Evolutionary conservation across 2,329 filamentous ascomycete genomes (phyloP).

Genomic region (Alternaria brassicae): DNA sequence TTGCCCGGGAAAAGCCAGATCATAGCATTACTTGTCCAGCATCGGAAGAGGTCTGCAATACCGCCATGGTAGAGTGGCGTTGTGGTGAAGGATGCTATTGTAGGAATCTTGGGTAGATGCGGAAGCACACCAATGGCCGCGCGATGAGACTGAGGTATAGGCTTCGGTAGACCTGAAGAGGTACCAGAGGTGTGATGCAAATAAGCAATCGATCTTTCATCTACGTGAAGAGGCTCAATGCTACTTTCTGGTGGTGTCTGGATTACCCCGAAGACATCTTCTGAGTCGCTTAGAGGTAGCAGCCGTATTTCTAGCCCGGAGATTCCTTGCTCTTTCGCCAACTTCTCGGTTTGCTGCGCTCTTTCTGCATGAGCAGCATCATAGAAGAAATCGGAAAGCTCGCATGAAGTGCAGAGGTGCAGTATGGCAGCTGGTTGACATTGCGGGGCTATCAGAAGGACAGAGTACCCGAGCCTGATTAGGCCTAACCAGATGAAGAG

Average conservation of each 20-base stretch:
- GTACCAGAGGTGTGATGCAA: conserved; percentile 71
- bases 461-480: conserved; percentile 62
- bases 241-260: conserved; percentile 11
- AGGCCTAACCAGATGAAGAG: conserved; percentile 67
- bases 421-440: conserved; percentile 57
- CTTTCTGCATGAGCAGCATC: conserved; percentile 52
- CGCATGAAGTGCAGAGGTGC: conserved; percentile 60
- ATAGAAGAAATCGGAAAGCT: conserved; percentile 55
- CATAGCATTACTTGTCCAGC: conserved; percentile 66
- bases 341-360: conserved; percentile 34
- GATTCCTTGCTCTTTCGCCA: conserved; percentile 19
- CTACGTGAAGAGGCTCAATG: conserved; percentile 17
- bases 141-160: conserved; percentile 65
- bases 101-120: conserved; percentile 46
- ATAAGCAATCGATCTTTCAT: conserved; percentile 59
- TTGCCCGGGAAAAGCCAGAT: conserved; percentile 70
- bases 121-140: conserved; percentile 64
- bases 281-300: conserved; percentile 27
- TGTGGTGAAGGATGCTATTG: conserved; percentile 66
- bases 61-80: conserved; percentile 73
- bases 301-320: conserved; percentile 14
- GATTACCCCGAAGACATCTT: conserved; percentile 34
- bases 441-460: conserved; percentile 64
- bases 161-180: conserved; percentile 68
- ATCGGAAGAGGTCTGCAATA: conserved; percentile 66